Base-by-base conservation (phyloP, 306 rosid genomes). In the Dalbergia oliveri region DNA sequence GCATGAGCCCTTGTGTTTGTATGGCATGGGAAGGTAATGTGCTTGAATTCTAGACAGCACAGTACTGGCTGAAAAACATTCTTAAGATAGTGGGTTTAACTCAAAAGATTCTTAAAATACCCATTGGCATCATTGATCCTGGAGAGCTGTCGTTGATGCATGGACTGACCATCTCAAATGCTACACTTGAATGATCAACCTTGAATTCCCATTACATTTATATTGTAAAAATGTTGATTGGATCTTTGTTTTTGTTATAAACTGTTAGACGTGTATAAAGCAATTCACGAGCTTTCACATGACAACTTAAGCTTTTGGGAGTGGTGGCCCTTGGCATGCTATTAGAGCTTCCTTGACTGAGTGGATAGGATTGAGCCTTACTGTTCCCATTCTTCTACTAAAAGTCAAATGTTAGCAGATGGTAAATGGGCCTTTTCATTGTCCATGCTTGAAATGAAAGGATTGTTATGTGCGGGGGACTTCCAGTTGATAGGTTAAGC, bases 121-220 rank as follows among this genome's bases (percentile, higher is more conserved):
- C 75, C 41, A 14, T 14, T 68, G 53, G 18, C 33, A 70, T 59
- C 54, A 43, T 1, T 56, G 49, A 26, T 66, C 58, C 9, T 78
- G 23, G 14, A 56, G 18, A 47, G 33, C 37, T 50, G 58, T 0
- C 18, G 4, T 10, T 80, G 60, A 7, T 41, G 50, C 8, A 12
- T 64, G 51, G 61, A 33, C 67, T 80, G 60, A 23, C 72, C 53
- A 47, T 14, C 45, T 64, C 63, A 45, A 75, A 10, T 44, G 63
- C 18, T 78, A 8, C 49, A 16, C 18, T 7, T 70, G 51, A 59
- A 49, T 43, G 59, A 75, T 21, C 56, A 34, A 19, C 51, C 44
- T 61, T 62, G 72, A 59, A 44, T 68, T 33, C 37, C 69, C 18
- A 9, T 77, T 69, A 33, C 33, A 15, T 53, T 53, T 58, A 56